phyloP scores from a whole-genome alignment of 768 basidiomycete genomes.

The Asterophora lycoperdoides region DNA sequence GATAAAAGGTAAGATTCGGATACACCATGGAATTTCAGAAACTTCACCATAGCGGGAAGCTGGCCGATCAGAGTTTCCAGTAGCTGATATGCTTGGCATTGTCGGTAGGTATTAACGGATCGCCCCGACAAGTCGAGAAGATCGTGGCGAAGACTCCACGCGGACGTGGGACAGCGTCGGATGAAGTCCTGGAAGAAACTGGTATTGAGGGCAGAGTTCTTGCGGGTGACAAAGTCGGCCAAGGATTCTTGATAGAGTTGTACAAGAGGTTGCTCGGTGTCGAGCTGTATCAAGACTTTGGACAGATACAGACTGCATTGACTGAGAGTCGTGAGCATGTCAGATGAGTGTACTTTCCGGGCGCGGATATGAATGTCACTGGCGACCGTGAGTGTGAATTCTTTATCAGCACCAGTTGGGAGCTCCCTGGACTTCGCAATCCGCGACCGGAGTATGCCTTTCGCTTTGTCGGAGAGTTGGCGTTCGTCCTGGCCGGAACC shows the following conservation, averaged over 20 bases:
- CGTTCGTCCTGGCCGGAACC: constrained; percentile 70
- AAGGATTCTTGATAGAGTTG: constrained; percentile 63
- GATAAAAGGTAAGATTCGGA: constrained; percentile 1
- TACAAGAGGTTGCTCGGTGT: constrained; percentile 43
- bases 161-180: constrained; percentile 56
- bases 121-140: constrained; percentile 53
- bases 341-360: constrained; percentile 56
- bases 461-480: constrained; percentile 86
- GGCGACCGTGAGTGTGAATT: constrained; percentile 44
- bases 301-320: constrained; percentile 69
- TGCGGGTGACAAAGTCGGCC: constrained; percentile 73
- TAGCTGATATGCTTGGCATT: constrained; percentile 69
- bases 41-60: constrained; percentile 45
- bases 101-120: constrained; percentile 74
- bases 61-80: constrained; percentile 60
- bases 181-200: constrained; percentile 78
- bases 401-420: constrained; percentile 44
- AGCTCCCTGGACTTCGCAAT: constrained; percentile 72
- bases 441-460: constrained; percentile 69
- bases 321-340: constrained; percentile 60
- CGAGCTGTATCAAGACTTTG: constrained; percentile 39
- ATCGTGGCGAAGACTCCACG: constrained; percentile 60
- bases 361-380: constrained; percentile 69
- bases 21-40: neutral
- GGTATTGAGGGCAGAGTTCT: constrained; percentile 69